phyloP scores from a whole-genome alignment of 169 alveolate genomes.

The Plasmodium vivax region DNA sequence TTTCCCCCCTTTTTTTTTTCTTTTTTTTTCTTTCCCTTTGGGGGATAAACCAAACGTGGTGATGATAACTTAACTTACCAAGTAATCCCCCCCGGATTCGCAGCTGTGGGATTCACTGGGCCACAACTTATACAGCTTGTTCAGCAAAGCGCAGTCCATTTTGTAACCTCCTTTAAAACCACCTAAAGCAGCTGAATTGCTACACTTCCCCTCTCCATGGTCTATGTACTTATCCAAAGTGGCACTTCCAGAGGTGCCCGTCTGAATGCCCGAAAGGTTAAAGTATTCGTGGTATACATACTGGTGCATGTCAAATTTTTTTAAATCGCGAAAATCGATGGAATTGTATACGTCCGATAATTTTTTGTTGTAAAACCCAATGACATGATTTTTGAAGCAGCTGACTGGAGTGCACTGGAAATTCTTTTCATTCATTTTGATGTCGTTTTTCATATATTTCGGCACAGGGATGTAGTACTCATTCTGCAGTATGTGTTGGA shows the following conservation, averaged over 20 bases:
- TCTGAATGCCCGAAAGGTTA: background rate
- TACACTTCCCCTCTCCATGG: background rate
- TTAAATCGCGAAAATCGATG: slow-evolving; percentile 27
- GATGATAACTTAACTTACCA: slow-evolving; percentile 17
- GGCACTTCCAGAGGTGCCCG: background rate
- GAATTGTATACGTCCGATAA: slow-evolving; percentile 30
- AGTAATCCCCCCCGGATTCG: slow-evolving; percentile 19
- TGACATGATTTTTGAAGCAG: slow-evolving; percentile 51
- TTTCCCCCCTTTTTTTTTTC: background rate
- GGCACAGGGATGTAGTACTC: slow-evolving; percentile 74
- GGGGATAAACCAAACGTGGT: background rate
- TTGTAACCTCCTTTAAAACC: slow-evolving; percentile 64
- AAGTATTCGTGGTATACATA: slow-evolving; percentile 46
- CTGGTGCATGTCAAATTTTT: slow-evolving; percentile 64
- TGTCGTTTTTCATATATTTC: slow-evolving; percentile 69
- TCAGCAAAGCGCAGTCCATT: slow-evolving; percentile 17
- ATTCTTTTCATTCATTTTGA: slow-evolving; percentile 37
- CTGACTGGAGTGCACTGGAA: slow-evolving; percentile 40
- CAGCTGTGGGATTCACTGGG: slow-evolving; percentile 12
- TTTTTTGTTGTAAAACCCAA: slow-evolving; percentile 66
- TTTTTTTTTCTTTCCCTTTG: background rate
- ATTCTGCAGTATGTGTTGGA: slow-evolving; percentile 49
- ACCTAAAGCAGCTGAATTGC: background rate
- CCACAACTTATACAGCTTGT: slow-evolving; percentile 24
- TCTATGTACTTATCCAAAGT: slow-evolving; percentile 11